These are phyloP conservation scores for Trifolium fragiferum DNA, from an alignment of 306 rosid species.

Conservation along the genomic window DNA sequence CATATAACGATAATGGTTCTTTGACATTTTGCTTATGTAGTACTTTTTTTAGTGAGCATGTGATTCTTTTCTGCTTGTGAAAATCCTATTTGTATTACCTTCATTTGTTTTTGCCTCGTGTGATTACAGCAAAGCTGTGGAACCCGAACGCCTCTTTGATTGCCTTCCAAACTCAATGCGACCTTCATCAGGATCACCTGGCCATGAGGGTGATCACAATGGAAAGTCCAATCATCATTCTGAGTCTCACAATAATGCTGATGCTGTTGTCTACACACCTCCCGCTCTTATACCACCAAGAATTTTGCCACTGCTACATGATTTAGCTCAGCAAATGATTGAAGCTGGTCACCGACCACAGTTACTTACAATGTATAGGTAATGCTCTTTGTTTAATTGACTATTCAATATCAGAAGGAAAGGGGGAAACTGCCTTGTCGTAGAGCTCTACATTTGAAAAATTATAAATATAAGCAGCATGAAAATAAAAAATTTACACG, in stretches of 20 bases:
- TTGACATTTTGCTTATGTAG: constrained; percentile 27
- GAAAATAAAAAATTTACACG: background rate
- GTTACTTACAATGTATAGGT: constrained; percentile 82
- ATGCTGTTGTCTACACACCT: constrained; percentile 82
- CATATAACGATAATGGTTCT: constrained; percentile 28
- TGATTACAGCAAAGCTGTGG: constrained; percentile 93
- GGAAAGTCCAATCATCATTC: constrained; percentile 70
- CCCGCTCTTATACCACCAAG: constrained; percentile 91
- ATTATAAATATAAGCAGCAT: constrained; percentile 16
- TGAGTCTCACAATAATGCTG: constrained; percentile 59
- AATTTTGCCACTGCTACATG: constrained; percentile 78
- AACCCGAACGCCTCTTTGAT: constrained; percentile 95
- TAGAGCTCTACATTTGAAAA: constrained; percentile 34
- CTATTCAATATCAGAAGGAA: constrained; percentile 20
- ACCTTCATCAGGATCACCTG: constrained; percentile 92
- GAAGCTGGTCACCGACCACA: constrained; percentile 91
- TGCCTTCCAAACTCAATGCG: constrained; percentile 95
- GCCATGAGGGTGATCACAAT: constrained; percentile 61
- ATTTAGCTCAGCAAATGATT: constrained; percentile 89
- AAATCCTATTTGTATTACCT: constrained; percentile 22
- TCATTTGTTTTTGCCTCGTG: constrained; percentile 26
- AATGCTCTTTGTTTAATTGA: constrained; percentile 27
- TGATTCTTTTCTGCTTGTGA: constrained; percentile 15
- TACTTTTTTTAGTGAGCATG: background rate
- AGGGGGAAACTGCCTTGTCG: constrained; percentile 25